Evolutionary conservation across 2,329 filamentous ascomycete species (phyloP).

Genomic region (Aspergillus sp.): DNA sequence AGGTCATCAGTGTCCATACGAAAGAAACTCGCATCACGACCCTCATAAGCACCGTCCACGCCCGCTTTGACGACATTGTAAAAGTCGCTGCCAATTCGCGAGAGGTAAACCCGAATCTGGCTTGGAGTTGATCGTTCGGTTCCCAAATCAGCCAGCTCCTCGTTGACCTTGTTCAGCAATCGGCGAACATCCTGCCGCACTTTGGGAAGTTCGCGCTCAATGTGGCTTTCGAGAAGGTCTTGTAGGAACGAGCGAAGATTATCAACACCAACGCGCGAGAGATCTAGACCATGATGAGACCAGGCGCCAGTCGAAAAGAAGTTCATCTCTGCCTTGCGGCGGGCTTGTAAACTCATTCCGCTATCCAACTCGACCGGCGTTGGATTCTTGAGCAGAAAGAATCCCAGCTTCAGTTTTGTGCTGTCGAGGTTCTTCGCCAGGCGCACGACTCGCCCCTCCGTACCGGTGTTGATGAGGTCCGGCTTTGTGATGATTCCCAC

Average conservation of each 20-base stretch:
- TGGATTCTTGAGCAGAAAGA: slow-evolving; percentile 25
- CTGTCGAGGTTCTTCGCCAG: slow-evolving; percentile 21
- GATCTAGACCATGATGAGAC: slow-evolving; percentile 11
- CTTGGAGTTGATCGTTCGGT: slow-evolving; percentile 5
- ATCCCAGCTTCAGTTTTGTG: slow-evolving; percentile 23
- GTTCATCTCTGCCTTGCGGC: slow-evolving; percentile 4
- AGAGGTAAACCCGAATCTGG: slow-evolving; percentile 18
- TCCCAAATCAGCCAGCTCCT: slow-evolving; percentile 12
- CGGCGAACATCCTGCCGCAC: slow-evolving; percentile 12
- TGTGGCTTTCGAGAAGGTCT: slow-evolving; percentile 14
- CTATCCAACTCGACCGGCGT: slow-evolving; percentile 12
- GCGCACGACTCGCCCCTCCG: slow-evolving; percentile 17
- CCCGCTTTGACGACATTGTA: slow-evolving; percentile 13
- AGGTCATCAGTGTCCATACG: not conserved
- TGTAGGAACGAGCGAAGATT: slow-evolving; percentile 16
- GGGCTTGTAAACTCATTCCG: slow-evolving; percentile 3
- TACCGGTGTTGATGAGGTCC: slow-evolving; percentile 25
- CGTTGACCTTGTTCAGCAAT: slow-evolving; percentile 5
- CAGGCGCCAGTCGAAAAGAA: slow-evolving; percentile 14
- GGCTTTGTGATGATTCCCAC: slow-evolving; percentile 48
- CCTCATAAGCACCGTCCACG: slow-evolving; percentile 16
- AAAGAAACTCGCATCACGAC: slow-evolving; percentile 9
- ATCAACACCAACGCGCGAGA: slow-evolving; percentile 12
- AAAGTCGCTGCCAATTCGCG: slow-evolving; percentile 12
- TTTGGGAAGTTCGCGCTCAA: slow-evolving; percentile 15